These are phyloP conservation scores for Aspergillus olivimuriae DNA, from an alignment of 495 filamentous ascomycete genomes.

Conservation along the genomic window DNA sequence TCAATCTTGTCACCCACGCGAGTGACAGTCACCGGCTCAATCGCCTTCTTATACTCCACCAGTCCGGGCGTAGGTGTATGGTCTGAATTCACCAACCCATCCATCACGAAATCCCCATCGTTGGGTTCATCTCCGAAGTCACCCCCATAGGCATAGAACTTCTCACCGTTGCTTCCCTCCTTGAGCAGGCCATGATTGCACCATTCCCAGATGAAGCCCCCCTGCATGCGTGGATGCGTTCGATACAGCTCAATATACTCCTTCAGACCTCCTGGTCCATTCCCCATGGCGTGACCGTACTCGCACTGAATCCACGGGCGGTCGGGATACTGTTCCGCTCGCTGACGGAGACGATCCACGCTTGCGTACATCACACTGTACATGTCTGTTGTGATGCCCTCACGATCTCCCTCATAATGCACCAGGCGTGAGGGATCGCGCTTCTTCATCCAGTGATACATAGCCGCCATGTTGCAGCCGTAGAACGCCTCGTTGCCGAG, in stretches of 20 bases:
- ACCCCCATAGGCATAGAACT: constrained; percentile 9
- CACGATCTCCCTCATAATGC: constrained; percentile 8
- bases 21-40: constrained; percentile 39
- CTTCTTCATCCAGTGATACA: constrained; percentile 8
- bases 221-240: constrained; percentile 1
- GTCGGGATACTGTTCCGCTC: constrained; percentile 1
- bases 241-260: constrained; percentile 8
- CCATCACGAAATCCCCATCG: constrained; percentile 9
- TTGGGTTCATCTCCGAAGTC: constrained; percentile 10
- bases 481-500: constrained; percentile 9
- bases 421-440: constrained; percentile 5
- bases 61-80: constrained; percentile 8
- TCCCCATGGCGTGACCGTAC: constrained; percentile 9
- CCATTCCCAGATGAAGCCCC: constrained; percentile 10
- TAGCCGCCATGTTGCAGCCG: constrained; percentile 6
- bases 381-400: constrained; percentile 3
- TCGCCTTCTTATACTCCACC: constrained; percentile 22
- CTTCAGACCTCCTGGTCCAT: constrained; percentile 7
- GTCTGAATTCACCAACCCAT: constrained; percentile 7
- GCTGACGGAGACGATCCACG: not conserved
- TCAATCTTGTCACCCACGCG: constrained; percentile 23
- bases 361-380: constrained; percentile 8
- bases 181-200: constrained; percentile 8
- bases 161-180: not conserved
- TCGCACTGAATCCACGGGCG: constrained; percentile 3